Percentiles rank a stretch among this genome's conserved stretches.
These are phyloP conservation scores for Tricholoma saponaceum DNA, from an alignment of 768 basidiomycete genomes.

Conservation along the genomic window DNA sequence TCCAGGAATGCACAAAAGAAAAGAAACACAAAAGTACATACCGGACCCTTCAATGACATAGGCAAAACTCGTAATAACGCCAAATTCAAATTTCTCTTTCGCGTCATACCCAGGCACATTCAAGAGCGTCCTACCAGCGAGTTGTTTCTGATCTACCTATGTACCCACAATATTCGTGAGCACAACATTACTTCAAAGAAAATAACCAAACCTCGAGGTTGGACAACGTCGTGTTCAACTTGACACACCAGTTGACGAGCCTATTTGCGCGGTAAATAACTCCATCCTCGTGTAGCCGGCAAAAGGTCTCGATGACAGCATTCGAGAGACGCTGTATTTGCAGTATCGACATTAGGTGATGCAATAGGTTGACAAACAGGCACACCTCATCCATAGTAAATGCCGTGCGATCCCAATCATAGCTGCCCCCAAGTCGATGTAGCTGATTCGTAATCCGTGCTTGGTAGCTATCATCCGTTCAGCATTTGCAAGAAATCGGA, in stretches of 20 bases:
- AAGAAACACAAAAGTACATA: slow-evolving; percentile 23
- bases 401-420: slow-evolving; percentile 91
- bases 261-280: slow-evolving; percentile 94
- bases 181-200: background rate
- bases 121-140: slow-evolving; percentile 80
- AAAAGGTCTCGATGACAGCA: slow-evolving; percentile 92
- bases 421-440: slow-evolving; percentile 84
- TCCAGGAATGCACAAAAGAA: background rate
- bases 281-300: slow-evolving; percentile 85
- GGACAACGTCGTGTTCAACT: slow-evolving; percentile 94
- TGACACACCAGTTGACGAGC: slow-evolving; percentile 97
- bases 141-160: slow-evolving; percentile 89
- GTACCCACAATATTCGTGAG: background rate
- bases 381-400: slow-evolving; percentile 93
- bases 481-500: background rate
- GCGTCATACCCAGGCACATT: slow-evolving; percentile 91
- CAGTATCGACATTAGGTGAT: background rate
- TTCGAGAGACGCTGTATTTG: slow-evolving; percentile 59
- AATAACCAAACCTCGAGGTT: slow-evolving; percentile 77
- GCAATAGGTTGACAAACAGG: background rate
- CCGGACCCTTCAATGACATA: slow-evolving; percentile 87
- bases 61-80: slow-evolving; percentile 93
- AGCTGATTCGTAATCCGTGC: slow-evolving; percentile 88
- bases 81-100: slow-evolving; percentile 98
- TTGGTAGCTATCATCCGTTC: slow-evolving; percentile 64